Evolutionary conservation across 2,329 filamentous ascomycete genomes (phyloP).

Genomic region (Arthrobotrys musiformis): DNA sequence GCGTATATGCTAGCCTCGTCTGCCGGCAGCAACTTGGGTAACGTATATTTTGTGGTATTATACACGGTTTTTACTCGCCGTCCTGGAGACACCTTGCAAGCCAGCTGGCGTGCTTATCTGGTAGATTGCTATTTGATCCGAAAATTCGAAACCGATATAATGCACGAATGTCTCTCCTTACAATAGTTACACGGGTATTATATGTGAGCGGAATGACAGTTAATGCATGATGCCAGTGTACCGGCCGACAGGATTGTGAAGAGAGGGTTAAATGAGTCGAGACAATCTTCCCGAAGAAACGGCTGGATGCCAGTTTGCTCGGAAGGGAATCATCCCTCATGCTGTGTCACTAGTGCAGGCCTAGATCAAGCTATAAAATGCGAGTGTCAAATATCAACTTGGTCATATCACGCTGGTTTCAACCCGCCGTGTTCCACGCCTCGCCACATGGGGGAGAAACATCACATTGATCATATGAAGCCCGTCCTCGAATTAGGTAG

Average conservation of each 20-base stretch:
- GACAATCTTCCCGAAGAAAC: neutral
- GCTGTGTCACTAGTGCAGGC: neutral
- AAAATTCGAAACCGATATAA: neutral
- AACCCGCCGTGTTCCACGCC: constrained; percentile 5
- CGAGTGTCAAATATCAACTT: neutral
- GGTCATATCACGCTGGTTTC: neutral
- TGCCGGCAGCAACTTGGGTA: constrained; percentile 21
- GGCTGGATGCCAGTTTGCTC: constrained; percentile 1
- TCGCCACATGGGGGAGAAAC: constrained; percentile 17
- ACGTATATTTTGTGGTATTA: constrained; percentile 34
- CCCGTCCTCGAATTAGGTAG: neutral
- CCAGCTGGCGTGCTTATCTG: constrained; percentile 14
- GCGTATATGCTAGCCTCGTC: neutral
- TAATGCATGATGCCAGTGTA: neutral
- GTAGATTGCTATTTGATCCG: constrained; percentile 23
- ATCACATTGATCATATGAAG: constrained; percentile 1
- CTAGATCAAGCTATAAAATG: neutral
- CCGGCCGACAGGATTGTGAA: neutral
- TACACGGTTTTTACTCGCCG: constrained; percentile 12
- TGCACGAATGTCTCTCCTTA: constrained; percentile 33
- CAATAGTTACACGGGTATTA: constrained; percentile 28
- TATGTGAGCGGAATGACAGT: neutral
- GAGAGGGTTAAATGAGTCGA: neutral
- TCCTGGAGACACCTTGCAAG: neutral
- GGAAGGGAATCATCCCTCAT: neutral